Percentiles rank a stretch among this genome's conserved stretches.
Conservation (phyloP, 306 rosid genomes). For the Acacia confusa region DNA sequence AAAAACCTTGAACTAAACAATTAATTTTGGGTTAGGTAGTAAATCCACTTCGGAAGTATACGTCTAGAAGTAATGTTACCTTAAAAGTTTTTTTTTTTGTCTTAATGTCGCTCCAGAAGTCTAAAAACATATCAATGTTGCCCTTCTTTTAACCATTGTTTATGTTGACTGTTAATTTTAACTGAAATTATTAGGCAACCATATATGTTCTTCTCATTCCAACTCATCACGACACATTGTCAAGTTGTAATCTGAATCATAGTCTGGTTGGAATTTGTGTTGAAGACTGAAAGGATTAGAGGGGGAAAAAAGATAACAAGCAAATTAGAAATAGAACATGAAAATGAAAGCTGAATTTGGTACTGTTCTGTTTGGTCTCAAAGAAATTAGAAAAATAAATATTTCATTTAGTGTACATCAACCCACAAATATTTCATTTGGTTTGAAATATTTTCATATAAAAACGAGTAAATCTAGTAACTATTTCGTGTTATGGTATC, state of each 20-base stretch:
- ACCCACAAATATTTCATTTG: background rate
- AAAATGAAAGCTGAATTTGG: background rate
- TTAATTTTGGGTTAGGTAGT: too few relatives aligned
- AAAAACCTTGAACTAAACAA: too few relatives aligned
- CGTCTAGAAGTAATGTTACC: too few relatives aligned
- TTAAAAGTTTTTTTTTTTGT: too few relatives aligned
- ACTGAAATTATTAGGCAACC: too few relatives aligned
- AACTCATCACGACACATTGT: slow-evolving; percentile 52
- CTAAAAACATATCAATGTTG: too few relatives aligned
- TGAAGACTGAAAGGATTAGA: slow-evolving; percentile 53
- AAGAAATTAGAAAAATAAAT: background rate
- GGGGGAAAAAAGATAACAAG: too few relatives aligned
- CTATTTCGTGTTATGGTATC: background rate
- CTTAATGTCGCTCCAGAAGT: too few relatives aligned
- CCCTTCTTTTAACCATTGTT: too few relatives aligned
- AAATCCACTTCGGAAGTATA: background rate
- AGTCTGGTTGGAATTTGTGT: slow-evolving; percentile 65
- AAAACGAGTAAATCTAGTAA: background rate
- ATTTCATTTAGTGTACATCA: background rate
- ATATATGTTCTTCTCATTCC: too few relatives aligned
- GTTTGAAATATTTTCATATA: background rate
- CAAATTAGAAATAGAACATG: background rate
- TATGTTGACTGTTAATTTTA: too few relatives aligned
- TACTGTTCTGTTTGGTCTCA: background rate
- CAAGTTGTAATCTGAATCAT: slow-evolving; percentile 72